Conservation (phyloP, 1,139 yeast genomes). For the Saccharomyces hybrid region DNA sequence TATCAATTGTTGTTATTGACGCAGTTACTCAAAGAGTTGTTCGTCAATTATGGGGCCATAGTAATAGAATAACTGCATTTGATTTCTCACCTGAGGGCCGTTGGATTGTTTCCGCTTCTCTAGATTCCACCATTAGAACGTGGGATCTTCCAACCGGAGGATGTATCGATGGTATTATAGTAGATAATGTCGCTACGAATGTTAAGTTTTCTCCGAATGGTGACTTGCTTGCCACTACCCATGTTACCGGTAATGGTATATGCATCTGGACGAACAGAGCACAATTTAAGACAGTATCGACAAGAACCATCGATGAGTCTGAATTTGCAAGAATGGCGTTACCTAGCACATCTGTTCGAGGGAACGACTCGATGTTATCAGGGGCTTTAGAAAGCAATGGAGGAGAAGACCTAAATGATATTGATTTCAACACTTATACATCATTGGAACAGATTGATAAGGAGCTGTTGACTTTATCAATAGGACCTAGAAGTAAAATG, state of each 20-base stretch:
- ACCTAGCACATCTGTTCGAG: slow-evolving; percentile 82
- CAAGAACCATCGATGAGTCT: slow-evolving; percentile 68
- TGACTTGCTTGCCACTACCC: slow-evolving; percentile 88
- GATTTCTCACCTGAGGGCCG: slow-evolving; percentile 95
- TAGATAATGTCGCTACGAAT: slow-evolving; percentile 72
- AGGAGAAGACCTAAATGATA: slow-evolving; percentile 23
- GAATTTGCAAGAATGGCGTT: slow-evolving; percentile 54
- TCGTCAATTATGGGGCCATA: slow-evolving; percentile 84
- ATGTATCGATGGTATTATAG: slow-evolving; percentile 83
- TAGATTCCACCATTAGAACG: slow-evolving; percentile 85
- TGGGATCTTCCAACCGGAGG: slow-evolving; percentile 99
- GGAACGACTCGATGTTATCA: slow-evolving; percentile 66
- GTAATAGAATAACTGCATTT: slow-evolving; percentile 77
- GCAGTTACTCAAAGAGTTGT: slow-evolving; percentile 73
- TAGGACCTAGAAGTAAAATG: slow-evolving; percentile 72
- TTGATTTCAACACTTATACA: slow-evolving; percentile 35
- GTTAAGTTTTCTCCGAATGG: slow-evolving; percentile 82
- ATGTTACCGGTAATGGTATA: slow-evolving; percentile 84
- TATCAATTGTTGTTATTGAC: slow-evolving; percentile 78
- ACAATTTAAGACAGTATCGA: slow-evolving; percentile 64
- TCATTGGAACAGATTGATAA: slow-evolving; percentile 61
- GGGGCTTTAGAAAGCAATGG: slow-evolving; percentile 55
- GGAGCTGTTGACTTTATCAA: slow-evolving; percentile 62
- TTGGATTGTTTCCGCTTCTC: slow-evolving; percentile 80
- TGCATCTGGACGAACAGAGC: slow-evolving; percentile 89